Base-by-base conservation (phyloP, 495 filamentous ascomycete genomes). In the Talaromyces liani region DNA sequence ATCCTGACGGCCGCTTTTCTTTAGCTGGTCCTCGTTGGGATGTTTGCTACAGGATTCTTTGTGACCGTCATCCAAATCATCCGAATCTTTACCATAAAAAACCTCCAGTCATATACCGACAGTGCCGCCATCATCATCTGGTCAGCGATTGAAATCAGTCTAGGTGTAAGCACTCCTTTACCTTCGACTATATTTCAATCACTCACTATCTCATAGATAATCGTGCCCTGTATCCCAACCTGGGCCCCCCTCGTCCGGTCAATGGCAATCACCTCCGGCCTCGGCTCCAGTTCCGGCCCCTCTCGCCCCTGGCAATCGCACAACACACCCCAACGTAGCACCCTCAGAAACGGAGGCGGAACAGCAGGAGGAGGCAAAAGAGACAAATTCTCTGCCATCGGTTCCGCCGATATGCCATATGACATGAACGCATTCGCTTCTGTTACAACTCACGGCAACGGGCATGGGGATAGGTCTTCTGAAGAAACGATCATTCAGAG, bases 61-160 rank as follows among this genome's bases (percentile, higher is more conserved):
- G 72, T 84, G 55, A 82, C 82, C 22, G 63, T 79, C 62, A 82
- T 81, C 62, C 80, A 84, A 65, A 77, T 83, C 61, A 75, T 84
- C 63, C 81, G 82, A 39, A 81, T 85, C 63, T 76, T 81, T 65
- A 80, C 70, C 25, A 72, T 84, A 54, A 75, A 73, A 29, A 69
- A 70, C 47, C 71, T 82, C 2, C 61, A 60, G 33, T 75, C 76
- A 63, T 77, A 75, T 64, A 73, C 77, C 31, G 79, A 84, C 68
- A 78, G 74, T 51, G 72, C 78, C 8, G 66, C 70, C 0, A 69
- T 84, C 16, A 72, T 82, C 31, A 69, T 80, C n/a, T 85, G 82
- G 81, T 84, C 82, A 14, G 64, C 70, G 6, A 70, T 84, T 4
- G 82, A 85, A 61, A 73, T 75, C 64, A 80, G 80, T 63, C 67